Percentiles rank a stretch among this genome's conserved stretches.
Evolutionary conservation across 768 basidiomycete species (phyloP).

Genomic region (Pulveroboletus sp.): DNA sequence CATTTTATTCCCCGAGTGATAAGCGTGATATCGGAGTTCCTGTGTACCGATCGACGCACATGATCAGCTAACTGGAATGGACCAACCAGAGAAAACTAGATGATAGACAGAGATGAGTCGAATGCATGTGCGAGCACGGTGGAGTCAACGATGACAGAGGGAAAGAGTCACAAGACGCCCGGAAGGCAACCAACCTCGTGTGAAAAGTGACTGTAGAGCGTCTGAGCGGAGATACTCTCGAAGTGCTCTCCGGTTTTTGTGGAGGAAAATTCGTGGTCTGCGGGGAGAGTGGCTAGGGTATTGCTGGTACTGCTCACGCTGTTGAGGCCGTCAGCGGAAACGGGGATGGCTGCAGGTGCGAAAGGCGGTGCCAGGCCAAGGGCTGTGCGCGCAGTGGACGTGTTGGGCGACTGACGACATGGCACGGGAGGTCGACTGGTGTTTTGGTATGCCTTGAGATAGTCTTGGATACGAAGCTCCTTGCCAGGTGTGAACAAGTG

Average conservation of each 20-base stretch:
- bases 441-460: conserved; percentile 43
- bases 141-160: neutral
- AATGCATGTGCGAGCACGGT: neutral
- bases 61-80: conserved; percentile 11
- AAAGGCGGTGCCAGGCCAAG: conserved; percentile 50
- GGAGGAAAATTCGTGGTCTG: conserved; percentile 25
- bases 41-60: conserved; percentile 20
- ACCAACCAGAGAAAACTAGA: neutral
- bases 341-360: conserved; percentile 35
- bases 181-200: conserved; percentile 37
- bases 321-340: conserved; percentile 1
- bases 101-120: neutral
- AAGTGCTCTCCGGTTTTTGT: conserved; percentile 26
- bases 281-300: conserved; percentile 7
- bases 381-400: conserved; percentile 38
- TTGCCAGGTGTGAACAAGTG: conserved; percentile 18
- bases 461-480: conserved; percentile 56
- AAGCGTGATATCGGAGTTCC: conserved; percentile 44
- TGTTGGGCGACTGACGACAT: conserved; percentile 44
- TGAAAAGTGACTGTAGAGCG: conserved; percentile 34
- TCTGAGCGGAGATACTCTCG: conserved; percentile 38
- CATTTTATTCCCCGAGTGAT: conserved; percentile 33
- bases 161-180: neutral
- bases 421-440: conserved; percentile 47
- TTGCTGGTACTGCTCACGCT: neutral